Conservation (phyloP, 371 early-diverging fungal species). For the Rhizopus sp. region DNA sequence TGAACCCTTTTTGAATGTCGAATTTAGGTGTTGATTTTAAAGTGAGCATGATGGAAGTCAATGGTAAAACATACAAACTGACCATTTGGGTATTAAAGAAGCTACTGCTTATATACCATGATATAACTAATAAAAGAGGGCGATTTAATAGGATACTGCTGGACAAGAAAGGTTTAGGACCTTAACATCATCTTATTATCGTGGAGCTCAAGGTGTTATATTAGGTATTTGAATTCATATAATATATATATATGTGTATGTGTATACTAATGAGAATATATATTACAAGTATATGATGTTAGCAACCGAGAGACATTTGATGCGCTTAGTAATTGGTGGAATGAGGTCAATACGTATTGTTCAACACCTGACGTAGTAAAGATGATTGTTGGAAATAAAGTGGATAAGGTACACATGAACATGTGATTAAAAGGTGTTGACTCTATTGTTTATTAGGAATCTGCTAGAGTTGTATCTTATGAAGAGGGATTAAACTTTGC, state of each 20-base stretch:
- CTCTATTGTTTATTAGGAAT: slow-evolving; percentile 45
- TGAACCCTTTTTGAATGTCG: neutral
- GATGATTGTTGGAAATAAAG: slow-evolving; percentile 98
- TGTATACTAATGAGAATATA: neutral
- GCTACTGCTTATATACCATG: neutral
- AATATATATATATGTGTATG: neutral
- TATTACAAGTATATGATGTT: slow-evolving; percentile 91
- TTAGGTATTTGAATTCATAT: slow-evolving; percentile 59
- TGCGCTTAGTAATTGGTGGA: slow-evolving; percentile 91
- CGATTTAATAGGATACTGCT: slow-evolving; percentile 93
- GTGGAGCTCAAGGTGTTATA: slow-evolving; percentile 99
- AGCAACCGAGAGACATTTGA: slow-evolving; percentile 92
- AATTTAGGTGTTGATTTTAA: slow-evolving; percentile 98
- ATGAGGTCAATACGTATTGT: slow-evolving; percentile 93
- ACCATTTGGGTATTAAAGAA: slow-evolving; percentile 45
- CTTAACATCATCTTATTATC: slow-evolving; percentile 97
- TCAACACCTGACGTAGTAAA: slow-evolving; percentile 85
- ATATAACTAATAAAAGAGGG: neutral
- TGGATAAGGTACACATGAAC: slow-evolving; percentile 74
- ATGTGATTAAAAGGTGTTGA: neutral
- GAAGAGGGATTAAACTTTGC: slow-evolving; percentile 92
- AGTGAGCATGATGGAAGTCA: slow-evolving; percentile 93
- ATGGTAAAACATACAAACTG: slow-evolving; percentile 92
- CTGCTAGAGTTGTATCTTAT: slow-evolving; percentile 77
- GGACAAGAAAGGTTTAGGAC: slow-evolving; percentile 99